These are phyloP conservation scores for Coniochaeta sp. DNA, from an alignment of 2,329 filamentous ascomycete genomes.

Conservation along the genomic window DNA sequence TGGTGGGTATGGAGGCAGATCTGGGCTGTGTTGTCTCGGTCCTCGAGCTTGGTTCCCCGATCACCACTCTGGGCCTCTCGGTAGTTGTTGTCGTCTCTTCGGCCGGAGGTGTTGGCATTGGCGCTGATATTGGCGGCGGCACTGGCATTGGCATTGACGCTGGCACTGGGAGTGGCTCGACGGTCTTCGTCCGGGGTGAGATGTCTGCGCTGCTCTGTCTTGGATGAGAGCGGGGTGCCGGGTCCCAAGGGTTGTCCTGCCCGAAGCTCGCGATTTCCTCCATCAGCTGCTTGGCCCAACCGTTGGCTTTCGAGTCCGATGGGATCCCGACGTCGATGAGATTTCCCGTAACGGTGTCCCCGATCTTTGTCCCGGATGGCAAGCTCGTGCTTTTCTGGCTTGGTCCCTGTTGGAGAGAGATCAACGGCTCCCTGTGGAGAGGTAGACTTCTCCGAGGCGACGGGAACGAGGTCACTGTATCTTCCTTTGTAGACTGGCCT, in stretches of 20 bases:
- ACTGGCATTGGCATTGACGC: no score
- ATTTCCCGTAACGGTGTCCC: not conserved
- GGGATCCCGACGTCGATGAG: not conserved
- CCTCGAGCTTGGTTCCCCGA: no score
- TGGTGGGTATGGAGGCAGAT: constrained; percentile 53
- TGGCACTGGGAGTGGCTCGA: no score
- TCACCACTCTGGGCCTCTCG: no score
- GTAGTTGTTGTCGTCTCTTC: no score
- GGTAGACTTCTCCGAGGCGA: constrained; percentile 21
- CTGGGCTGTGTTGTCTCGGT: no score
- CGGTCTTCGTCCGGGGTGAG: not conserved
- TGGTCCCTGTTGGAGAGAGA: constrained; percentile 18
- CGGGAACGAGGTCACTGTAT: constrained; percentile 31
- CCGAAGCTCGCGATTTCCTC: not conserved
- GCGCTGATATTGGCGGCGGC: no score
- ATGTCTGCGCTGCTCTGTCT: not conserved
- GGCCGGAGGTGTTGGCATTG: no score
- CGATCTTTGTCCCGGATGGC: not conserved
- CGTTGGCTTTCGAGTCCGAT: not conserved
- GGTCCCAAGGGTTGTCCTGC: no score
- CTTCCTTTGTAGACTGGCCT: constrained; percentile 13
- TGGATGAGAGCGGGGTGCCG: no score
- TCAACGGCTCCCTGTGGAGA: constrained; percentile 17
- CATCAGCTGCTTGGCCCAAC: not conserved
- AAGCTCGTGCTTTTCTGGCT: constrained; percentile 11